phyloP scores from a whole-genome alignment of 768 basidiomycete genomes.

The Tulasnella sp. region DNA sequence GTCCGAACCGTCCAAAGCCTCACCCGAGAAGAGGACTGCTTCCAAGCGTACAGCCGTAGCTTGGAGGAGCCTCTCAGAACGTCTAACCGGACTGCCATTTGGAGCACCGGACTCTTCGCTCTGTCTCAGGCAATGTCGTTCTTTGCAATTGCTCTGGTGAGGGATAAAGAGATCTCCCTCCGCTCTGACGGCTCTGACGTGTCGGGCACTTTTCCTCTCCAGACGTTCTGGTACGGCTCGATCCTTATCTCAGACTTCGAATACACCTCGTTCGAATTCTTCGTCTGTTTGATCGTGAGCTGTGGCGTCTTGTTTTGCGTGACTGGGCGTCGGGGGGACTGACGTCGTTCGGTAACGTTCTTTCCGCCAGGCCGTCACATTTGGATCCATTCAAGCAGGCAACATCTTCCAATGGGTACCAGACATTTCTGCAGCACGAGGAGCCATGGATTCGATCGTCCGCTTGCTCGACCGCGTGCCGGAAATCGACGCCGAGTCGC shows the following conservation, averaged over 20 bases:
- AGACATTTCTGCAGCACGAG: conserved; percentile 48
- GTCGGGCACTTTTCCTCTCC: too few species aligned
- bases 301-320: too few species aligned
- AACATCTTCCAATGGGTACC: conserved; percentile 47
- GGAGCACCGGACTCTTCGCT: conserved; percentile 67
- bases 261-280: conserved; percentile 68
- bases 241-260: conserved; percentile 59
- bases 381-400: conserved; percentile 67
- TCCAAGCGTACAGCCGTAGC: conserved; percentile 64
- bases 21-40: conserved; percentile 83
- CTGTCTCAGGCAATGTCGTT: conserved; percentile 75
- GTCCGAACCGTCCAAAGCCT: conserved; percentile 90
- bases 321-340: too few species aligned
- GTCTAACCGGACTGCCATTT: conserved; percentile 68
- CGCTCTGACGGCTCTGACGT: too few species aligned
- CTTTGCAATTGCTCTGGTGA: conserved; percentile 77
- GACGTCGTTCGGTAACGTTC: conserved; percentile 26
- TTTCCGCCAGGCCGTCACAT: conserved; percentile 61
- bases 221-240: conserved; percentile 73
- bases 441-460: conserved; percentile 45
- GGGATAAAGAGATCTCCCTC: too few species aligned
- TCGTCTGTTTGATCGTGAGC: conserved; percentile 85
- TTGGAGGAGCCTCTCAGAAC: conserved; percentile 69
- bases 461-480: conserved; percentile 45
- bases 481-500: conserved; percentile 47